Base-by-base conservation (phyloP, 345 rosid genomes). In the Melaleuca alternifolia region DNA sequence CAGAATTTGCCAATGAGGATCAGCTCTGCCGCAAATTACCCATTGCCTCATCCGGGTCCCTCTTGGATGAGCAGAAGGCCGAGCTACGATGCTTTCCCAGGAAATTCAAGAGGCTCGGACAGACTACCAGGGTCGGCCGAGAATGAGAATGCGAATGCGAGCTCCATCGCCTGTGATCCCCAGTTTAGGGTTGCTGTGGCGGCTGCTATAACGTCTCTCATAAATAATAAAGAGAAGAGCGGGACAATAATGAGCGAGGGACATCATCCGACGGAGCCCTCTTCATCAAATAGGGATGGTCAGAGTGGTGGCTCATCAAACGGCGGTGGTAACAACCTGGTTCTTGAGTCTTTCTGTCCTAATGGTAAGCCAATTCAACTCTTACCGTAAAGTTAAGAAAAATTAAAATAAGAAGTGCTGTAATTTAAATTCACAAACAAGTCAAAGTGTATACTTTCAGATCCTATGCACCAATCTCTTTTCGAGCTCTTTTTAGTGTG, bases 181-280 rank as follows among this genome's bases (percentile, higher is more conserved):
- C 91, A 93, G 85, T 94, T 93, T 88, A 92, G 92, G 91, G 91
- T 88, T 85, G 93, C 95, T 50, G 93, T 91, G 51, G 95, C 93
- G 54, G 93, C 94, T 51, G 93, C 93, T 30, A 88, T 92, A 51
- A 84, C 93, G 24, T 93, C 94, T n/a, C 86, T 92, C 6, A 89
- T 90, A 21, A 71, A 33, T 37, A 90, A 88, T 59, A 92, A 91
- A 62, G 94, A 91, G 53, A 88, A 37, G 85, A 77, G 61, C 37
- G 54, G 75, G 41, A 21, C 81, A n/a, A 21, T 71, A 84, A 51
- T 51, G 81, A 50, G 41, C 13, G 57, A 51, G 44, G n/a, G 53
- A 18, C 53, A 28, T 83, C 84, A 37, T 83, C 44, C 48, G 51
- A 51, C 65, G 24, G 15, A 50, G 33, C 84, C 85, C 62, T 52